Conservation (phyloP, 257 asterid genomes). For the Solanum raphanifolium region DNA sequence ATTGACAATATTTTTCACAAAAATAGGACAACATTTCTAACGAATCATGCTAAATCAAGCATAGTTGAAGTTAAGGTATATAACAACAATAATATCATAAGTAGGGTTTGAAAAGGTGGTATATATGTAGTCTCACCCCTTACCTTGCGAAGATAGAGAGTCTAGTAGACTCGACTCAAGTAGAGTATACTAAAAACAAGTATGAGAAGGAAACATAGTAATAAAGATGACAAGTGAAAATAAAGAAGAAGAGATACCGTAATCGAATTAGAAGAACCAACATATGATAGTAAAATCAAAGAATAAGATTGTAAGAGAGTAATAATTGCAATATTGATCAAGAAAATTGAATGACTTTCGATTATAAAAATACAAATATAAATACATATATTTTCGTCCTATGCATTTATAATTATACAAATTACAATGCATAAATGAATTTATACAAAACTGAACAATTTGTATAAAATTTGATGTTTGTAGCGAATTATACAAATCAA, state of each 20-base stretch:
- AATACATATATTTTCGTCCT: too few relatives aligned
- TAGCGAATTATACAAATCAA: too few relatives aligned
- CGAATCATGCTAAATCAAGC: background rate
- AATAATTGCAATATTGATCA: background rate
- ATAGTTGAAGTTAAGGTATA: background rate
- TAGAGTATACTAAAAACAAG: background rate
- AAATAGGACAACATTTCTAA: background rate
- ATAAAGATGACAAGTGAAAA: background rate
- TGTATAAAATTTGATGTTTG: too few relatives aligned
- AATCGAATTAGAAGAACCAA: background rate
- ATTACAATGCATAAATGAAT: too few relatives aligned
- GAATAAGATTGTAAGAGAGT: background rate
- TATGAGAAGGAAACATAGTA: background rate
- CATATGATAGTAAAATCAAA: background rate
- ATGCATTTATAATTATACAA: too few relatives aligned
- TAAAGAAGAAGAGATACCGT: background rate
- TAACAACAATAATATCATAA: background rate
- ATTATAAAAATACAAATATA: background rate
- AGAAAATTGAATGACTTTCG: background rate
- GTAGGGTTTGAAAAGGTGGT: background rate
- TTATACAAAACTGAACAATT: too few relatives aligned
- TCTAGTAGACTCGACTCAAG: background rate
- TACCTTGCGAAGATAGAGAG: background rate
- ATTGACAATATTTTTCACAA: background rate
- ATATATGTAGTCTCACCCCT: background rate